Base-by-base conservation (phyloP, 176 grass and related monocot genomes). In the Pontederia paniculata region DNA sequence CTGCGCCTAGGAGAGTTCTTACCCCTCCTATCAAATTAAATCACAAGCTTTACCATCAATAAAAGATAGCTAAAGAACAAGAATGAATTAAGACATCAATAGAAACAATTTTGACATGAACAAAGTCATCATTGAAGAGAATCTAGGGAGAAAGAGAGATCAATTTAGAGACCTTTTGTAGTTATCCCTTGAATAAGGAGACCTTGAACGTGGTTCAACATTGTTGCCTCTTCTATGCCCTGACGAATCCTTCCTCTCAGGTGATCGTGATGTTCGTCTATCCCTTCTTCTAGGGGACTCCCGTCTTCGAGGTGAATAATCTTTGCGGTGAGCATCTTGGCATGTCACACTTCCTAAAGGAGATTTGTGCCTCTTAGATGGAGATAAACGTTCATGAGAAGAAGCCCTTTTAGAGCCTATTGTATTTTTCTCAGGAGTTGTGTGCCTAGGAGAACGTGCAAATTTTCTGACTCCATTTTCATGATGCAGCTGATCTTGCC, bases 1-100 rank as follows among this genome's bases (percentile, higher is more conserved):
- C 80, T 94, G 52, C 42, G 76, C 48, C 82, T 69, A 43, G 80
- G 83, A 69, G 83, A 87, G 70, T 80, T 76, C 68, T 73, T 74
- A 75, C 71, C 67, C 62, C 63, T 75, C 12, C 10, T 18, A 69
- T 37, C 28, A 22, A 66, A 45, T 43, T 50, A 54, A 68, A 76
- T 17, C 43, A 80, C 66, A n/a, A 60, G 9, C 52, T 57, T 4
- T 15, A 63, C 57, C n/a, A 77, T 60, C 9, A 50, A 58, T 31
- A 69, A 46, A 69, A 65, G 16, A 69, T 17, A 48, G 48, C 4
- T 17, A 4, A 44, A 1, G 9, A 19, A 43, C 5, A 22, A 63
- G 9, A 10, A 23, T 10, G 17, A 63, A 23, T 12, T 9, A 45
- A 20, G 13, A 20, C 44, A 44, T 13, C 31, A 11, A 13, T 17